These are phyloP conservation scores for Curvularia sp. DNA, from an alignment of 2,329 filamentous ascomycete genomes.

Conservation along the genomic window DNA sequence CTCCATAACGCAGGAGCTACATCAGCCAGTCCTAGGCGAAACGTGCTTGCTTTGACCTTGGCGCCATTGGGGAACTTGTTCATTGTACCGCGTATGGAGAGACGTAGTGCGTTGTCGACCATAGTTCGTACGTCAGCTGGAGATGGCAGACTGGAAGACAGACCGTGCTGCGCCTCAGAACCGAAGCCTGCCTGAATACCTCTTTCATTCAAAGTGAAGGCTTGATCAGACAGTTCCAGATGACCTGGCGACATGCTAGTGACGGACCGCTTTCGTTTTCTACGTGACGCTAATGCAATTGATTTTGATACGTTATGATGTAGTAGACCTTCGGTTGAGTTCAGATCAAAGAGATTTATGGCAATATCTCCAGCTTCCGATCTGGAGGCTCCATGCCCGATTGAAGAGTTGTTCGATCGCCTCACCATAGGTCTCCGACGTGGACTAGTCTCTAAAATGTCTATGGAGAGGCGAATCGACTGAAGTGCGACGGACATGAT, in stretches of 20 bases:
- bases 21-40: slow-evolving; percentile 45
- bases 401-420: slow-evolving; percentile 17
- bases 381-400: background rate
- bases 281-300: background rate
- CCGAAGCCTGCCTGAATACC: background rate
- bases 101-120: slow-evolving; percentile 48
- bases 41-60: slow-evolving; percentile 44
- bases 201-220: background rate
- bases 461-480: slow-evolving; percentile 38
- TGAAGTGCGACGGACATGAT: slow-evolving; percentile 35
- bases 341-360: background rate
- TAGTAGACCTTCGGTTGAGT: background rate
- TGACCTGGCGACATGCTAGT: background rate
- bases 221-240: background rate
- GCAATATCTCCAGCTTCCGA: background rate
- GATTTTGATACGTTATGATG: background rate
- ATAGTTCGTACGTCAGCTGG: slow-evolving; percentile 21
- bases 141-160: background rate
- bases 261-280: slow-evolving; percentile 15
- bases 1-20: slow-evolving; percentile 53
- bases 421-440: slow-evolving; percentile 16
- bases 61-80: slow-evolving; percentile 32
- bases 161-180: background rate
- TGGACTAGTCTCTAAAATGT: slow-evolving; percentile 27
- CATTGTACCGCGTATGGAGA: slow-evolving; percentile 44